Conservation (phyloP, 306 rosid genomes). For the Vicia villosa region DNA sequence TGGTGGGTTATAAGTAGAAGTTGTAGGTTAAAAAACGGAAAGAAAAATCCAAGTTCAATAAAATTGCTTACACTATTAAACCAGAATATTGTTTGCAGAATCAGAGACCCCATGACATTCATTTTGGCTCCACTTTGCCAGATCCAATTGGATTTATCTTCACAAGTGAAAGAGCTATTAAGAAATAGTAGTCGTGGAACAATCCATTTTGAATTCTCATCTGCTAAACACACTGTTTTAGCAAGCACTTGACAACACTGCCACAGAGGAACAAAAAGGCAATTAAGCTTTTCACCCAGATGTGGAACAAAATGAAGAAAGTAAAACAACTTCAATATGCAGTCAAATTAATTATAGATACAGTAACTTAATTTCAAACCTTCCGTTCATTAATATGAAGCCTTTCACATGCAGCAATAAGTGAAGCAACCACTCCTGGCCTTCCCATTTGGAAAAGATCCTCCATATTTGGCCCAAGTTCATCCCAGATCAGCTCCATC, state of each 20-base stretch:
- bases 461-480: conserved; percentile 71
- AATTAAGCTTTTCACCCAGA: conserved; percentile 31
- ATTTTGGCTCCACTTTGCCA: conserved; percentile 68
- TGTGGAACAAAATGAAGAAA: conserved; percentile 31
- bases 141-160: conserved; percentile 74
- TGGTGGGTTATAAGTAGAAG: conserved; percentile 98
- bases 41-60: conserved; percentile 27
- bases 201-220: conserved; percentile 62
- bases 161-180: conserved; percentile 64
- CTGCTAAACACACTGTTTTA: conserved; percentile 57
- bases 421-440: conserved; percentile 89
- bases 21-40: conserved; percentile 70
- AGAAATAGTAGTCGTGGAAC: conserved; percentile 85
- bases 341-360: conserved; percentile 18
- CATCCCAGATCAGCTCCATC: conserved; percentile 86
- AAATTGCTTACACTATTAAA: conserved; percentile 45
- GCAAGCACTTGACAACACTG: conserved; percentile 87
- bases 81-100: conserved; percentile 73
- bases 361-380: conserved; percentile 51
- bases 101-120: conserved; percentile 77
- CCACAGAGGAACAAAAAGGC: conserved; percentile 36
- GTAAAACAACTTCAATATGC: conserved; percentile 24
- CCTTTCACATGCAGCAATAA: conserved; percentile 78
- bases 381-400: conserved; percentile 69
- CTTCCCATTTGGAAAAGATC: conserved; percentile 80